A percentile compares a stretch with the other conserved stretches of the same genome.
phyloP scores from a whole-genome alignment of 164 flowering plant species.

The Santalum album region DNA sequence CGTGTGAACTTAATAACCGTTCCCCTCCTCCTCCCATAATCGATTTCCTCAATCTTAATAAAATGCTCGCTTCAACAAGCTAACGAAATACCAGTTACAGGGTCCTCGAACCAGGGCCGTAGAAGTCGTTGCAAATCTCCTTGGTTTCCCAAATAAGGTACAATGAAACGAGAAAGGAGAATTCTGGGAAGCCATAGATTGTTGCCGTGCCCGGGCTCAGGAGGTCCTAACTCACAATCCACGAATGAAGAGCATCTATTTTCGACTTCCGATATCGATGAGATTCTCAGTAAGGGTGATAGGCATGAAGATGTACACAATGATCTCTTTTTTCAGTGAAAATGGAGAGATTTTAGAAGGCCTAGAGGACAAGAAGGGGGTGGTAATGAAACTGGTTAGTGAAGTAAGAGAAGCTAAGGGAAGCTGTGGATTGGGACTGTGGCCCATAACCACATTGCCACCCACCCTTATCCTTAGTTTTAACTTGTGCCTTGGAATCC shows the following conservation, averaged over 20 bases:
- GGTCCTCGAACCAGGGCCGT: slow-evolving; percentile 46
- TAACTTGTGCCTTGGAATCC: too few species aligned
- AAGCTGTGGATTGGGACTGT: slow-evolving; percentile 98
- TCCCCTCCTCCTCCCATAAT: too few species aligned
- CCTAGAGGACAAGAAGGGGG: slow-evolving; percentile 71
- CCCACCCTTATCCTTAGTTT: slow-evolving; percentile 65
- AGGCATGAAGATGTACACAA: slow-evolving; percentile 90
- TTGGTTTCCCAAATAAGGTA: slow-evolving; percentile 95
- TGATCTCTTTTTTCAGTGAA: slow-evolving; percentile 55
- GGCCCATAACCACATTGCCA: slow-evolving; percentile 95
- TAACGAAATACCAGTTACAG: slow-evolving; percentile 76
- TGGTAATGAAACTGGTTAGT: slow-evolving; percentile 87
- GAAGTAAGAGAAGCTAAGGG: slow-evolving; percentile 74
- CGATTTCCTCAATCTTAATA: background rate
- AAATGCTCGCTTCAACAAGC: slow-evolving; percentile 27
- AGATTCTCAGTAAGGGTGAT: slow-evolving; percentile 44
- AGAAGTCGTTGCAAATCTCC: slow-evolving; percentile 63
- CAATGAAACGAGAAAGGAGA: slow-evolving; percentile 72
- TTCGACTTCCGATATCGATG: slow-evolving; percentile 67
- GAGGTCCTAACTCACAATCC: slow-evolving; percentile 65
- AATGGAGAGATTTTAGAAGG: slow-evolving; percentile 73
- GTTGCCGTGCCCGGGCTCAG: slow-evolving; percentile 73
- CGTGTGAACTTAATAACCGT: too few species aligned
- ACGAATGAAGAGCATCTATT: slow-evolving; percentile 75
- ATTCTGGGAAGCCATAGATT: slow-evolving; percentile 95